phyloP scores from a whole-genome alignment of 208 protist genomes.

The Trypanosoma platydactyli region DNA sequence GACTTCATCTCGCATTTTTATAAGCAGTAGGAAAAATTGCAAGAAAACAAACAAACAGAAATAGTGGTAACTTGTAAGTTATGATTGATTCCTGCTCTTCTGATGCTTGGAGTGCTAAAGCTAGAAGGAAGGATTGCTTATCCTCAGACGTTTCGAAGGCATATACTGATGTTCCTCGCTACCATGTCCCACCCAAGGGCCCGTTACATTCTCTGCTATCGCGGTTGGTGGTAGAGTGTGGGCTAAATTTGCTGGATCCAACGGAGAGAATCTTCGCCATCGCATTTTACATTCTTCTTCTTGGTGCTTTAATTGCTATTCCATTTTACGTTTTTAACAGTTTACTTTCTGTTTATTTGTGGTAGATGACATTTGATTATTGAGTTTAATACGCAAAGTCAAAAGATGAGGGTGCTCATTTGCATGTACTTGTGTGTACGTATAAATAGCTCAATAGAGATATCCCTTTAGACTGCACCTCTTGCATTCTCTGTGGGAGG shows the following conservation, averaged over 20 bases:
- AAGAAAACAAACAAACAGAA: background rate
- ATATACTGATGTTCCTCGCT: slow-evolving; percentile 54
- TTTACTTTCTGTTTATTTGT: background rate
- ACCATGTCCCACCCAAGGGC: slow-evolving; percentile 27
- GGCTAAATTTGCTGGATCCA: slow-evolving; percentile 50
- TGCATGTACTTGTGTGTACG: no score
- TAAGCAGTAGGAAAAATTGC: no score
- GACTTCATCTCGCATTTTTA: background rate
- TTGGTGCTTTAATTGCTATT: slow-evolving; percentile 29
- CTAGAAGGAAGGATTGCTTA: slow-evolving; percentile 43
- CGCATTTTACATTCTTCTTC: slow-evolving; percentile 30
- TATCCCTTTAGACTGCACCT: no score
- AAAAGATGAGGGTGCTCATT: background rate
- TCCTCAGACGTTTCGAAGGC: slow-evolving; percentile 76
- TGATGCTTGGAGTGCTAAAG: slow-evolving; percentile 24
- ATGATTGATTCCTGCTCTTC: slow-evolving; percentile 20
- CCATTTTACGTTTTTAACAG: slow-evolving; percentile 12
- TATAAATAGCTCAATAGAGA: no score
- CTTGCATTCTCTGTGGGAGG: no score
- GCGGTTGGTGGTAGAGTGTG: slow-evolving; percentile 48
- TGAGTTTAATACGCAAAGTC: background rate
- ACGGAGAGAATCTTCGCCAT: slow-evolving; percentile 44
- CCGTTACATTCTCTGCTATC: slow-evolving; percentile 34
- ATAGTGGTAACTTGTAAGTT: background rate
- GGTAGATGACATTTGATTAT: background rate